These are phyloP conservation scores for Aspergillus oerlinghausenensis DNA, from an alignment of 2,329 filamentous ascomycete species.

Conservation along the genomic window DNA sequence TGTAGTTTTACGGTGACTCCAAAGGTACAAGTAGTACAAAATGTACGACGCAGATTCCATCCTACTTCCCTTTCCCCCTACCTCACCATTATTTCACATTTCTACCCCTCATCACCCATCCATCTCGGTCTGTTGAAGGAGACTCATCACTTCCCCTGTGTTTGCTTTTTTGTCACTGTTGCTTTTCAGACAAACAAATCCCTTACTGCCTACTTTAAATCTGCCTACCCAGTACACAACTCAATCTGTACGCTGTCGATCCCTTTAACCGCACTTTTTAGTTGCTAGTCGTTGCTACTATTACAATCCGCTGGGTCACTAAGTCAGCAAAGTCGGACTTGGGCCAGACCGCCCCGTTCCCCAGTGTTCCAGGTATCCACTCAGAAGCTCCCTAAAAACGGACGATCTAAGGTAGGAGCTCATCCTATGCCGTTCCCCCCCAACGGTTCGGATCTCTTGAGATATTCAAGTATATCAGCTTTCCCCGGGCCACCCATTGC, in stretches of 20 bases:
- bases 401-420: constrained; percentile 6
- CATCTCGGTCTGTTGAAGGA: not conserved
- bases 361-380: constrained; percentile 4
- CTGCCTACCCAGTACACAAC: not conserved
- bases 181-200: not conserved
- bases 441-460: constrained; percentile 20
- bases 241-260: not conserved
- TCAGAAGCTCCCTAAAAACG: not conserved
- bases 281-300: constrained; percentile 4
- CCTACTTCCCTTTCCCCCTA: not conserved
- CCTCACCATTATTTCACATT: not conserved
- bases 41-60: not conserved
- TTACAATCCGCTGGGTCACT: constrained; percentile 7
- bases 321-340: constrained; percentile 7
- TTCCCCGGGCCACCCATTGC: constrained; percentile 6
- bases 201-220: not conserved
- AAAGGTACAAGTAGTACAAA: not conserved
- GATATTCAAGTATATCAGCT: constrained; percentile 6
- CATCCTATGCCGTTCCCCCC: constrained; percentile 20
- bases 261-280: not conserved
- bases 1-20: not conserved
- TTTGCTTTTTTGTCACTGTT: not conserved
- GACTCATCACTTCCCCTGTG: not conserved
- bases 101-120: not conserved
- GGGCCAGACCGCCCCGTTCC: constrained; percentile 12